Conservation (phyloP, 495 filamentous ascomycete species). For the Aspergillus carlsbadensis region DNA sequence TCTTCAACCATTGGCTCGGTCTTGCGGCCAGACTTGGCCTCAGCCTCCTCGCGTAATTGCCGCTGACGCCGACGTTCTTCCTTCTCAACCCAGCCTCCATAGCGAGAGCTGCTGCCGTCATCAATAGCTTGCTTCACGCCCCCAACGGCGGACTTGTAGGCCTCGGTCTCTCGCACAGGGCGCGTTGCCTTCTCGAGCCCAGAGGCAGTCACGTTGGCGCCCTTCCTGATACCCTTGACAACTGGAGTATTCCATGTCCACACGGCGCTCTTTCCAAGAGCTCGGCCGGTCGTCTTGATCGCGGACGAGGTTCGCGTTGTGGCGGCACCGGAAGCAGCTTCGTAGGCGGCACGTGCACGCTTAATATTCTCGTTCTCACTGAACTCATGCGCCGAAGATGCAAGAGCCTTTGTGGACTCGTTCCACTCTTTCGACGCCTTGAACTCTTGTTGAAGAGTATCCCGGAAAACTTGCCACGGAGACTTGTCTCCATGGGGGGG, state of each 20-base stretch:
- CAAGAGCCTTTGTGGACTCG: constrained; percentile 92
- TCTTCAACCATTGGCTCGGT: constrained; percentile 69
- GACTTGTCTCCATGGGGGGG: constrained; percentile 97
- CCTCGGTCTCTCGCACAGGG: constrained; percentile 90
- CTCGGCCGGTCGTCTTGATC: constrained; percentile 80
- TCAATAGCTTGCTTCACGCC: constrained; percentile 95
- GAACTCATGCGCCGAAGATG: constrained; percentile 82
- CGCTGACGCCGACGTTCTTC: constrained; percentile 81
- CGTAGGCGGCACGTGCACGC: constrained; percentile 80
- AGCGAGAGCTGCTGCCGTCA: constrained; percentile 92
- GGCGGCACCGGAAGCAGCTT: constrained; percentile 74
- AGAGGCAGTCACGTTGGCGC: constrained; percentile 78
- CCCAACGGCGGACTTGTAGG: constrained; percentile 67
- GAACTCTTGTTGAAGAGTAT: constrained; percentile 89
- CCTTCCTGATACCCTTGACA: constrained; percentile 87
- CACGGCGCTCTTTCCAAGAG: constrained; percentile 80
- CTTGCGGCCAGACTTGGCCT: constrained; percentile 45
- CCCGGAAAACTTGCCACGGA: constrained; percentile 96
- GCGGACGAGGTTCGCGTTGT: constrained; percentile 71
- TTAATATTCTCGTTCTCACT: constrained; percentile 92
- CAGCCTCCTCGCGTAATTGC: constrained; percentile 68
- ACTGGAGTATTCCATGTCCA: constrained; percentile 98
- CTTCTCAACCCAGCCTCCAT: constrained; percentile 94
- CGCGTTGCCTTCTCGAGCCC: constrained; percentile 90
- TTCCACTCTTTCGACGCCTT: constrained; percentile 99